Base-by-base conservation (phyloP, 2,329 filamentous ascomycete genomes). In the Lasiodiplodia theobromae region DNA sequence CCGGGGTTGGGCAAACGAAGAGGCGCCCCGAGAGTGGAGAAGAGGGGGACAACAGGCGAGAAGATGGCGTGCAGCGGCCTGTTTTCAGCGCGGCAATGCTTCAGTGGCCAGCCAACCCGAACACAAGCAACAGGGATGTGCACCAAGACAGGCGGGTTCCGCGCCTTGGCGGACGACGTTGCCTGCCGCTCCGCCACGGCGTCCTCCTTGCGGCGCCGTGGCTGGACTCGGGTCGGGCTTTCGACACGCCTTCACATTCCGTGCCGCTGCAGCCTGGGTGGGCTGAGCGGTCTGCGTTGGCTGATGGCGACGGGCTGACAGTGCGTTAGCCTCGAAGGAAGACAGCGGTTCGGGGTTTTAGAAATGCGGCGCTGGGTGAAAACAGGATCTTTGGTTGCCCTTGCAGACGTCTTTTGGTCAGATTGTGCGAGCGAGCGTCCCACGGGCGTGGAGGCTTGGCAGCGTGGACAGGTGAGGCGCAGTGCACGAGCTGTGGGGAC, bases 161-260 rank as follows among this genome's bases (percentile, higher is more conserved):
- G 60, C 60, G 60, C 60, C 60, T 64, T 64, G 60, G 60, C 60
- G 38, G 40, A 63, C 23, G 25, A 40, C 25, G 34, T 40, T 64
- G 10, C 38, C 44, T 37, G 44, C 47, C 60, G 31, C 47, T 38
- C 44, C 31, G 60, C 60, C 60, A 64, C 38, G 60, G 58, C 58
- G 58, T 37, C 40, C 3, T 63, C 18, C 18, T 21, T 63, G 40
- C 58, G 28, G 40, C 40, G 25, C 25, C 28, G 58, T 63, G 58
- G 58, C 58, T 63, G 25, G 58, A 47, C 12, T 18, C 7, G 23
- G 18, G 23, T 47, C 57, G 57, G 14, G 14, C 25, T 21, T 31
- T 18, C n/a, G 31, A 25, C 38, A 44, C 47, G 25, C 14, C 31
- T 47, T 60, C 57, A 10, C 44, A 51, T 52, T 28, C 28, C 12